Base-by-base conservation (phyloP, 108 stramenopile species). In the Epithemia pelagica region DNA sequence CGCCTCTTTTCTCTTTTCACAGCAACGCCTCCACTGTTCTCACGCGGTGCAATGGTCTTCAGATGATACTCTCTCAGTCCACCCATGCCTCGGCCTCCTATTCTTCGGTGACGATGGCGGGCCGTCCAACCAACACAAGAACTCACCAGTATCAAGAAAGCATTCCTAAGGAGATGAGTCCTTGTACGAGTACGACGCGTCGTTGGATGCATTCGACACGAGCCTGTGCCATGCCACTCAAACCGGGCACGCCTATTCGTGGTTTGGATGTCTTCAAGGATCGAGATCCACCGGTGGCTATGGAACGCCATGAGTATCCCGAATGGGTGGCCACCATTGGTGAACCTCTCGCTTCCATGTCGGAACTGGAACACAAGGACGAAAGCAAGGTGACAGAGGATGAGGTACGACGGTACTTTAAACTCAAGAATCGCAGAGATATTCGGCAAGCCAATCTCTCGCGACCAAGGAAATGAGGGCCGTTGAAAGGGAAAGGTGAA, bases 401-500 rank as follows among this genome's bases (percentile, higher is more conserved):
- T 23, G 79, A 82, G 8, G 75, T 76, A 71, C 77, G 32, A 46
- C 52, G 84, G 22, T 82, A 72, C 69, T 68, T 82, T 58, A 85
- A 85, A 55, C 62, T 85, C 63, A 79, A 54, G 74, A 73, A 72
- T 58, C 33, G 20, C 33, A 54, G 51, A 82, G 82, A 61, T 78
- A 82, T 67, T 64, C 66, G 15, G 63, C 70, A 26, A 85, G 82
- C 61, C 55, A 53, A 37, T 69, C 73, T 1, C 23, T 77, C 90
- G 52, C 86, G 60, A 54, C 85, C 82, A 22, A 82, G 72, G 30
- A 87, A 32, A 56, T 52, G 64, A 21, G 84, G 77, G 1, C 87
- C 87, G n/a, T n/a, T n/a, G n/a, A 32, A 89, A 83, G 29, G 70
- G 53, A 5, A 88, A 87, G 66, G 88, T 89, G 62, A 89, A 66